Evolutionary conservation across 2,329 filamentous ascomycete genomes (phyloP).

Genomic region (Fusarium compactum): DNA sequence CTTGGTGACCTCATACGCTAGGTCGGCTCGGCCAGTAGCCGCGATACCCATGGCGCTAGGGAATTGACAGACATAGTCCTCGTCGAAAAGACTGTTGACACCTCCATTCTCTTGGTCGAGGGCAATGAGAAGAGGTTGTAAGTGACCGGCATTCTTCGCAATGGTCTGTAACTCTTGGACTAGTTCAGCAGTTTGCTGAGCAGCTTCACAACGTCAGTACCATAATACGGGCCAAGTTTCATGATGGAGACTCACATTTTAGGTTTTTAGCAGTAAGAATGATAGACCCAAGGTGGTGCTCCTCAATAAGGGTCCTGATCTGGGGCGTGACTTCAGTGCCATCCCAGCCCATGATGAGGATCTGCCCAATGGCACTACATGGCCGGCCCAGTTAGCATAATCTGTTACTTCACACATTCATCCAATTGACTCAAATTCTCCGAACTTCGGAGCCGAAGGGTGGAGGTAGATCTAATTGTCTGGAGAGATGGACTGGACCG

Average conservation of each 20-base stretch:
- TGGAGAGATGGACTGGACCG: constrained; percentile 13
- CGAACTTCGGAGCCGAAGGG: constrained; percentile 38
- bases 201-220: constrained; percentile 69
- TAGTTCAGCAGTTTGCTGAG: constrained; percentile 87
- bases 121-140: constrained; percentile 88
- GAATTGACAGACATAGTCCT: constrained; percentile 95
- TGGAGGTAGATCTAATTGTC: constrained; percentile 31
- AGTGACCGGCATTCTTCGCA: constrained; percentile 89
- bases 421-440: constrained; percentile 3
- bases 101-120: constrained; percentile 98
- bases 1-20: constrained; percentile 91
- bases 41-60: constrained; percentile 97
- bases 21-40: constrained; percentile 85
- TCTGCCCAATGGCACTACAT: constrained; percentile 77
- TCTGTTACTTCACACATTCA: not conserved
- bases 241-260: constrained; percentile 70
- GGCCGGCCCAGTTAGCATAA: constrained; percentile 47
- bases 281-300: constrained; percentile 90
- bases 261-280: constrained; percentile 86
- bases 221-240: constrained; percentile 23
- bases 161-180: constrained; percentile 94
- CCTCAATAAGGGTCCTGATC: constrained; percentile 82
- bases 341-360: constrained; percentile 88
- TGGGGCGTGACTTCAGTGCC: constrained; percentile 86
- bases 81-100: constrained; percentile 95